These are phyloP conservation scores for Yamadazyma scolyti DNA, from an alignment of 805 yeast genomes.

Conservation along the genomic window DNA sequence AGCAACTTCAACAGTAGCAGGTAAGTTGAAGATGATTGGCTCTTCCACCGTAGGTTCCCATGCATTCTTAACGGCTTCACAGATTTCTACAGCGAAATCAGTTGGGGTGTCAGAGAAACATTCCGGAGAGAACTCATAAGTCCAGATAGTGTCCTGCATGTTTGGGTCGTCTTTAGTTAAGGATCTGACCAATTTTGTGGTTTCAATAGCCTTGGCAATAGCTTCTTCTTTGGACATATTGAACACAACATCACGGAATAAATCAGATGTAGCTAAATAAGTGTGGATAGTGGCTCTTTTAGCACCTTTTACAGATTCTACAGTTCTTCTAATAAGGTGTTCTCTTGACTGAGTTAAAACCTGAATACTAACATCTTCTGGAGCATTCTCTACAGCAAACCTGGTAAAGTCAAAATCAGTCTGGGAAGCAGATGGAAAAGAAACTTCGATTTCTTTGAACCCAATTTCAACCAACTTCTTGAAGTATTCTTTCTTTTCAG, in stretches of 20 bases:
- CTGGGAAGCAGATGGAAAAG: constrained; percentile 80
- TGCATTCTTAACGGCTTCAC: constrained; percentile 74
- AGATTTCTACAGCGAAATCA: constrained; percentile 69
- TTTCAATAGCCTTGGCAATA: constrained; percentile 62
- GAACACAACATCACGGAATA: constrained; percentile 73
- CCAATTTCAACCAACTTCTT: constrained; percentile 70
- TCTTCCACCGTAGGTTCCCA: constrained; percentile 77
- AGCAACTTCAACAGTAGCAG: constrained; percentile 79
- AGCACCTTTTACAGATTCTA: constrained; percentile 70
- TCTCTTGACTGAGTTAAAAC: constrained; percentile 77
- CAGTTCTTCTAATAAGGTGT: constrained; percentile 67
- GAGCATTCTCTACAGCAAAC: constrained; percentile 74
- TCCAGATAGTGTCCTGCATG: constrained; percentile 62
- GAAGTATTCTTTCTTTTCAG: constrained; percentile 71
- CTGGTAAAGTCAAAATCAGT: constrained; percentile 80
- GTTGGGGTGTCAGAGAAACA: constrained; percentile 72
- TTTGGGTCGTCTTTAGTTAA: constrained; percentile 73
- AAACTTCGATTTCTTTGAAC: constrained; percentile 76
- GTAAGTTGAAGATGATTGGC: constrained; percentile 75
- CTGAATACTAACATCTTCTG: constrained; percentile 71
- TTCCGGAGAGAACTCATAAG: constrained; percentile 76
- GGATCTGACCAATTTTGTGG: constrained; percentile 62
- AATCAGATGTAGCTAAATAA: constrained; percentile 72
- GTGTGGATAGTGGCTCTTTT: constrained; percentile 69
- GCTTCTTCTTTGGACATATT: constrained; percentile 70